phyloP scores from a whole-genome alignment of 1,139 yeast species.

The Taphrina sp. region DNA sequence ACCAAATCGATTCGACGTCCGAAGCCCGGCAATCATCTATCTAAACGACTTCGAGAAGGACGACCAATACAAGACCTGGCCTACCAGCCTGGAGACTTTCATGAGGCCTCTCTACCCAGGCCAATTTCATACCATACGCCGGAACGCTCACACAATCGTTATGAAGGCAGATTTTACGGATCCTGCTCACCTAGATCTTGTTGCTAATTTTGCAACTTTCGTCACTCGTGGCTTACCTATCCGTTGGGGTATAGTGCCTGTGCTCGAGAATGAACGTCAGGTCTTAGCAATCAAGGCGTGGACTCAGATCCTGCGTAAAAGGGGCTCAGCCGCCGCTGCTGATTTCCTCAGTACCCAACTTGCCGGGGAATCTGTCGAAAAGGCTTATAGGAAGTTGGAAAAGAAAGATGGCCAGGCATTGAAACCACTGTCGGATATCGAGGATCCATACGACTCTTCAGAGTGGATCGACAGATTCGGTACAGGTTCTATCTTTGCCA shows the following conservation, averaged over 20 bases:
- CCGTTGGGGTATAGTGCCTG: slow-evolving; percentile 76
- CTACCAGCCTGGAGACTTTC: slow-evolving; percentile 39
- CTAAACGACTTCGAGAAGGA: slow-evolving; percentile 76
- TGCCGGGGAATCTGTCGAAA: slow-evolving; percentile 1
- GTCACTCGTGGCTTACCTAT: slow-evolving; percentile 62
- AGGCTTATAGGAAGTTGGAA: slow-evolving; percentile 36
- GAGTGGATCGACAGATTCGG: slow-evolving; percentile 21
- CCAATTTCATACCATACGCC: slow-evolving; percentile 65
- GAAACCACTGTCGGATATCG: background rate
- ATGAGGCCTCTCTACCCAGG: slow-evolving; percentile 47
- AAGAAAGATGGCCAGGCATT: slow-evolving; percentile 37
- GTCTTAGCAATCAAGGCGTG: slow-evolving; percentile 36
- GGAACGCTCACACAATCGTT: slow-evolving; percentile 73
- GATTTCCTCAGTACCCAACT: slow-evolving; percentile 19
- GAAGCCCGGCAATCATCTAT: slow-evolving; percentile 52
- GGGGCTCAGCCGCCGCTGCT: slow-evolving; percentile 2
- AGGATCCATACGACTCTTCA: background rate
- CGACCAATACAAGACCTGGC: slow-evolving; percentile 52
- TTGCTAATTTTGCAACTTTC: slow-evolving; percentile 38
- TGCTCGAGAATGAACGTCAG: slow-evolving; percentile 42
- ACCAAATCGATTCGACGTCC: slow-evolving; percentile 47
- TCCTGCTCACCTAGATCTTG: slow-evolving; percentile 51
- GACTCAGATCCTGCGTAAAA: slow-evolving; percentile 9
- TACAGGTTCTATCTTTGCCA: slow-evolving; percentile 59
- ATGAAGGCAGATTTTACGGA: slow-evolving; percentile 66